A percentile compares a stretch with the other conserved stretches of the same genome.
Evolutionary conservation across 305 asterid species (phyloP).

Genomic region (Plantago lanceolata): DNA sequence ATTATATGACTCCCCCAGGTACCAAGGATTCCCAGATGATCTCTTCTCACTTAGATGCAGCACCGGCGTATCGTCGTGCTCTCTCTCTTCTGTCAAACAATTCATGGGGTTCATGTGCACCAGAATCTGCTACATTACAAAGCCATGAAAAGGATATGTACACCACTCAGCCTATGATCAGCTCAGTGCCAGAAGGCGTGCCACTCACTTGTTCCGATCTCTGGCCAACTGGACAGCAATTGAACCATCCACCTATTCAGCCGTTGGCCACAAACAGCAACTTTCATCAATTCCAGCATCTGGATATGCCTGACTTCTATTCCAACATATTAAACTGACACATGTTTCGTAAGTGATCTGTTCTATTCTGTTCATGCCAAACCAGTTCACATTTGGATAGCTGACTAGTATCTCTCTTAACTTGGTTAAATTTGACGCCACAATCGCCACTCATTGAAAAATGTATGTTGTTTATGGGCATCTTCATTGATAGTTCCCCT

Average conservation of each 20-base stretch:
- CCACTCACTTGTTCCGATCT: slow-evolving; percentile 40
- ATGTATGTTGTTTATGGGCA: not conserved
- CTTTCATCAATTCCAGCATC: slow-evolving; percentile 43
- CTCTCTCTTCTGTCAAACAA: slow-evolving; percentile 98
- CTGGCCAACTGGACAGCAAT: slow-evolving; percentile 37
- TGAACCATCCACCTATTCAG: slow-evolving; percentile 28
- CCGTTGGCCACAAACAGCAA: slow-evolving; percentile 25
- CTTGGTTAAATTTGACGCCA: not conserved
- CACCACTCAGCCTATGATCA: slow-evolving; percentile 36
- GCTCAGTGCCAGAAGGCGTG: slow-evolving; percentile 35
- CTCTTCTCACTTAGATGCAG: slow-evolving; percentile 44
- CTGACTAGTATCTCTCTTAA: not conserved
- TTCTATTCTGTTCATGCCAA: not conserved
- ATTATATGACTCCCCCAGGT: slow-evolving; percentile 30
- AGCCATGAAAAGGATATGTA: slow-evolving; percentile 28
- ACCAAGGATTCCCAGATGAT: slow-evolving; percentile 46
- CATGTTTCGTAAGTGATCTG: not conserved
- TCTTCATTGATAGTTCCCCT: not conserved
- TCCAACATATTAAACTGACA: slow-evolving; percentile 36
- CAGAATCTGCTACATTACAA: slow-evolving; percentile 36
- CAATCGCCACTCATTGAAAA: not conserved
- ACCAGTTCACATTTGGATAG: not conserved
- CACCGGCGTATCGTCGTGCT: slow-evolving; percentile 68
- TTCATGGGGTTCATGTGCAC: slow-evolving; percentile 56
- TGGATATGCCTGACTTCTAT: slow-evolving; percentile 43